Base-by-base conservation (phyloP, 2,329 filamentous ascomycete genomes). In the Plectosphaerella sp. region DNA sequence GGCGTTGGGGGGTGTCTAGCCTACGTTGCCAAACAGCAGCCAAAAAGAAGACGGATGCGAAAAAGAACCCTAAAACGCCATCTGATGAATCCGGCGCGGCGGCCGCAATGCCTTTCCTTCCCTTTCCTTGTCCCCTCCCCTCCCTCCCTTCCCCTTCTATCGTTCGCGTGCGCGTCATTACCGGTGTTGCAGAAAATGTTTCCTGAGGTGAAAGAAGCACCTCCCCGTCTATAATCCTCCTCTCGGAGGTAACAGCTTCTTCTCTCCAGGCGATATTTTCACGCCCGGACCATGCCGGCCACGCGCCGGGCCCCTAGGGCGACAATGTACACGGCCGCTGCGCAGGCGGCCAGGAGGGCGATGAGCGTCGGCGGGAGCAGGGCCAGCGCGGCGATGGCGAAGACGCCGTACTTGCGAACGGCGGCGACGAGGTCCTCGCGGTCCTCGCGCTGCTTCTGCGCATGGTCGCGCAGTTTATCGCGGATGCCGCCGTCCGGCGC, bases 331-430 rank as follows among this genome's bases (percentile, higher is more conserved):
- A 72, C 64, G 54, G 67, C 61, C 45, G 67, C 72, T 51, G 62
- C 62, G 35, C 60, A 62, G 47, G 68, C 54, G 47, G 68, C 59
- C 53, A 71, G 66, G 51, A 73, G 50, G 22, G 63, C 61, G 48
- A 74, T 64, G 52, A 78, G 62, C 58, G 66, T 66, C 48, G 64
- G 64, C 52, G 77, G 77, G 43, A 80, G 70, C 57, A 80, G 67
- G 54, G 79, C 74, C 48, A 72, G 59, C 15, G 72, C 72, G 12
- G 72, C 76, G 50, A 76, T 59, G 25, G 74, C 53, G 46, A 67
- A 63, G 57, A 73, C 66, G 57, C 76, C 72, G 54, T 70, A 66
- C 52, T 64, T 68, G 50, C 75, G 75, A 54, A 77, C 59, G 49
- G 60, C 64, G 41, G 71, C 71, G 33, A 79, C 67, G 57, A 70